Percentiles rank a stretch among this genome's conserved stretches.
Conservation (phyloP, 208 protist genomes). For the Leishmania mexicana region DNA sequence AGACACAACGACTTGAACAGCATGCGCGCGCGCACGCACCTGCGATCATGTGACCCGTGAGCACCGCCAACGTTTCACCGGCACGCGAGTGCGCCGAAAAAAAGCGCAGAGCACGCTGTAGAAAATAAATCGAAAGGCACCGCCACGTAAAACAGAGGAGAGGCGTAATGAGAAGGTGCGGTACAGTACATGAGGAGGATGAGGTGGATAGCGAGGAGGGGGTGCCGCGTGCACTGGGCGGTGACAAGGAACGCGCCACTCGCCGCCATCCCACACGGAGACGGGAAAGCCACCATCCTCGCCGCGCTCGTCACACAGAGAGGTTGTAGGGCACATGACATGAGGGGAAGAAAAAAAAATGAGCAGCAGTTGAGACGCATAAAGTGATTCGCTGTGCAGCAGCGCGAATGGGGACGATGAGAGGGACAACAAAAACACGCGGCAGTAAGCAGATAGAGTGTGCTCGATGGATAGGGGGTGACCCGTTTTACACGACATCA, state of each 20-base stretch:
- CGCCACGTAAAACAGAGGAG: neutral
- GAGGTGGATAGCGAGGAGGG: neutral
- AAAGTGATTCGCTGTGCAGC: neutral
- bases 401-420: neutral
- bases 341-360: neutral
- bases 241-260: neutral
- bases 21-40: neutral
- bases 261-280: neutral
- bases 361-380: neutral
- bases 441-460: neutral
- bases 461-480: neutral
- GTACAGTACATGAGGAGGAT: neutral
- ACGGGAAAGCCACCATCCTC: neutral
- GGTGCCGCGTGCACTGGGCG: too few species aligned
- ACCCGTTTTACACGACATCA: neutral
- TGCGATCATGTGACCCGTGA: neutral
- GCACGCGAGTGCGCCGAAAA: neutral
- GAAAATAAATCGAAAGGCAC: conserved; percentile 12
- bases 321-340: neutral
- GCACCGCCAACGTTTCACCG: neutral
- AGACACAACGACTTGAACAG: neutral
- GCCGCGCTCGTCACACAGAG: neutral
- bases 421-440: neutral
- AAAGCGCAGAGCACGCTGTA: neutral
- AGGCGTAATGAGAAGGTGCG: neutral